phyloP scores from a whole-genome alignment of 1,139 yeast species.

The Hanseniaspora uvarum region DNA sequence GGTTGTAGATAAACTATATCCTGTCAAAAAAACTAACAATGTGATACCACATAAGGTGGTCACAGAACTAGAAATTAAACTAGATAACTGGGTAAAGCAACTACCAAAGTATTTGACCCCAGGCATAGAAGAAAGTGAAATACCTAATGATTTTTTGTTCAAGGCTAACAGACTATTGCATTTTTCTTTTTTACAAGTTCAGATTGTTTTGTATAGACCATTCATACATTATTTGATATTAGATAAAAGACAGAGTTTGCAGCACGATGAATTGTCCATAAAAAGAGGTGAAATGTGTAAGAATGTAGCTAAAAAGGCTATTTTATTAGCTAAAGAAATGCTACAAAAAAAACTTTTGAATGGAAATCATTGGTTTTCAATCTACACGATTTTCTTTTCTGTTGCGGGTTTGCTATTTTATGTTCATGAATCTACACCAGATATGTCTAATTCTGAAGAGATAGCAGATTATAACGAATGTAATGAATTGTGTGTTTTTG shows the following conservation, averaged over 20 bases:
- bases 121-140: constrained; percentile 44
- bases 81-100: constrained; percentile 64
- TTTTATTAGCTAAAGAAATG: constrained; percentile 75
- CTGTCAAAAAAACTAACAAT: constrained; percentile 37
- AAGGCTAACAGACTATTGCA: constrained; percentile 72
- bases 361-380: constrained; percentile 89
- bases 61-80: constrained; percentile 59
- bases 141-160: constrained; percentile 28
- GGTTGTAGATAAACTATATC: constrained; percentile 48
- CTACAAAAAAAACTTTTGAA: constrained; percentile 60
- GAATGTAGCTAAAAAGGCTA: constrained; percentile 74
- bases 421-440: constrained; percentile 56
- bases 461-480: constrained; percentile 50
- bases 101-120: constrained; percentile 69
- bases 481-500: constrained; percentile 68
- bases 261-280: constrained; percentile 41
- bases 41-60: constrained; percentile 45
- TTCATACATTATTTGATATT: constrained; percentile 69
- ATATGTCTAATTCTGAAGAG: constrained; percentile 44
- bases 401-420: constrained; percentile 81
- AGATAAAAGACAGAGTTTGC: constrained; percentile 30
- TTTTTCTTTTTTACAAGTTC: constrained; percentile 71
- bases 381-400: constrained; percentile 83
- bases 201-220: constrained; percentile 78
- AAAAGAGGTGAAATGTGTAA: constrained; percentile 78